Percentiles rank a stretch among this genome's conserved stretches.
These are phyloP conservation scores for Amanita brunnescens DNA, from an alignment of 768 basidiomycete species.

Conservation along the genomic window DNA sequence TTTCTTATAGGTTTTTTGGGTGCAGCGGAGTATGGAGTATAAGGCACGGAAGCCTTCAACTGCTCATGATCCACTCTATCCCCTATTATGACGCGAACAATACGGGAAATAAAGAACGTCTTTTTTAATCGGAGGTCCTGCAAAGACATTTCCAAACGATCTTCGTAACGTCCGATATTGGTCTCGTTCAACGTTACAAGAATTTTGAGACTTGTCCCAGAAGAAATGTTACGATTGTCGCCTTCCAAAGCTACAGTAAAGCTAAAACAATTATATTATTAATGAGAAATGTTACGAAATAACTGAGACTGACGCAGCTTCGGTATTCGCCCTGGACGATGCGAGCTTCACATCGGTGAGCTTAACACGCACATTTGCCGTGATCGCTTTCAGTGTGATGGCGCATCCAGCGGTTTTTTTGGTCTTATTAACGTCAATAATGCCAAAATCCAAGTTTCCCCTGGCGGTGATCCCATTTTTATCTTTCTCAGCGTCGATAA, in stretches of 20 bases:
- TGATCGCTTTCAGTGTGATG: conserved; percentile 15
- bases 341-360: conserved; percentile 21
- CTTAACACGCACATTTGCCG: conserved; percentile 20
- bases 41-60: conserved; percentile 38
- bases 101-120: conserved; percentile 40
- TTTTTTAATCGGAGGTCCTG: conserved; percentile 34
- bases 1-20: conserved; percentile 23
- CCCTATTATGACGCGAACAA: conserved; percentile 37
- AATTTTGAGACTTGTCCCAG: conserved; percentile 19
- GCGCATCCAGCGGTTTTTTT: conserved; percentile 13
- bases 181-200: conserved; percentile 24
- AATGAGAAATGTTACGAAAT: background rate
- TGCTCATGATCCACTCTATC: conserved; percentile 34
- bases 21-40: conserved; percentile 29
- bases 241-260: conserved; percentile 17
- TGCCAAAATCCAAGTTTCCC: conserved; percentile 40
- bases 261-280: conserved; percentile 9
- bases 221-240: conserved; percentile 15
- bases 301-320: conserved; percentile 17
- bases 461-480: conserved; percentile 41
- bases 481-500: conserved; percentile 47
- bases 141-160: conserved; percentile 45
- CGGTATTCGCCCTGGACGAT: conserved; percentile 20
- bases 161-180: conserved; percentile 40
- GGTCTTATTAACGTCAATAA: conserved; percentile 33